A percentile compares a stretch with the other conserved stretches of the same genome.
phyloP scores from a whole-genome alignment of 805 yeast genomes.

The Danielia reshetovae region DNA sequence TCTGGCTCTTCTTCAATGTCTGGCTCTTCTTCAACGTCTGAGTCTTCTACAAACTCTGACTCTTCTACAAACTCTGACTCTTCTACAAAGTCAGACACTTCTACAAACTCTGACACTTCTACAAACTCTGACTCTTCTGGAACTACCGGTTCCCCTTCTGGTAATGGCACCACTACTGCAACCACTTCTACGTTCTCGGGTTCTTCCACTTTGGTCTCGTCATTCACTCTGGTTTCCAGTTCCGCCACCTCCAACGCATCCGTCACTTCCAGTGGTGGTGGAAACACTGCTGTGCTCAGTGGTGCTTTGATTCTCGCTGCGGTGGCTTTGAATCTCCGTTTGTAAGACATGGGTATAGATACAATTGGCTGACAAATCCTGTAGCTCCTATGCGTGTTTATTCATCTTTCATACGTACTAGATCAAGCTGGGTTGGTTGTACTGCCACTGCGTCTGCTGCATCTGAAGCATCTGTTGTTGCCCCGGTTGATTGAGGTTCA shows the following conservation, averaged over 20 bases:
- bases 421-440: conserved; percentile 25
- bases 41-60: not conserved
- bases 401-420: conserved; percentile 7
- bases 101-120: not conserved
- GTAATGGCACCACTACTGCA: conserved; percentile 2
- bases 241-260: not conserved
- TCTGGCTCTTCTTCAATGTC: not conserved
- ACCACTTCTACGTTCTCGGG: conserved; percentile 22
- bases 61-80: not conserved
- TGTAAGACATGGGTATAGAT: not conserved
- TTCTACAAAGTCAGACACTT: not conserved
- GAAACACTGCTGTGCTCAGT: not conserved
- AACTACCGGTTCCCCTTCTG: conserved; percentile 6
- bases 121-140: conserved; percentile 1
- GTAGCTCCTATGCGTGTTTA: conserved; percentile 12
- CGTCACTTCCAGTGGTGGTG: not conserved
- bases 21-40: not conserved
- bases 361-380: not conserved
- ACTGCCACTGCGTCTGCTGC: conserved; percentile 5
- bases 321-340: not conserved
- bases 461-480: conserved; percentile 6
- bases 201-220: conserved; percentile 18
- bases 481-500: conserved; percentile 17
- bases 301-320: not conserved
- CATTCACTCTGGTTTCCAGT: conserved; percentile 12